Percentiles rank a stretch among this genome's conserved stretches.
Conservation (phyloP, 495 filamentous ascomycete genomes). For the Penicillium atrosanguineum region DNA sequence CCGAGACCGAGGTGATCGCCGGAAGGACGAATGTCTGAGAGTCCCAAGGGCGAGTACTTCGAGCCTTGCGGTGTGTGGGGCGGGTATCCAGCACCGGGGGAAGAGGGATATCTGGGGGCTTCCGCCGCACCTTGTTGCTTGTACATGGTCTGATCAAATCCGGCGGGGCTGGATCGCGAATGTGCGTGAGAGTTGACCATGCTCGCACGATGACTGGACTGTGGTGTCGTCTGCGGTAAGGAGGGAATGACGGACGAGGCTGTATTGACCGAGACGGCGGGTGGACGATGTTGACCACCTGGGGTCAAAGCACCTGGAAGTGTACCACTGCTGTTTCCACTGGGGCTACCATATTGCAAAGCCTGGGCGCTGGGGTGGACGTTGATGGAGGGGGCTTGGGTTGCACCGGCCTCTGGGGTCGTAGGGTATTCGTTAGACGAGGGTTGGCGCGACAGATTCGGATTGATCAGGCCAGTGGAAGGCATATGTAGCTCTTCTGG, state of each 20-base stretch:
- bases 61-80: slow-evolving; percentile 70
- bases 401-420: slow-evolving; percentile 33
- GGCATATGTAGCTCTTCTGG: slow-evolving; percentile 80
- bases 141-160: slow-evolving; percentile 70
- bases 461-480: slow-evolving; percentile 46
- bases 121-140: slow-evolving; percentile 66
- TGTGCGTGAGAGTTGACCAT: slow-evolving; percentile 66
- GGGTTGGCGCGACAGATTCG: slow-evolving; percentile 42
- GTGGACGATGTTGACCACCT: slow-evolving; percentile 59
- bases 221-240: slow-evolving; percentile 61
- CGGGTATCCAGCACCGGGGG: slow-evolving; percentile 62
- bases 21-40: slow-evolving; percentile 84
- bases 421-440: slow-evolving; percentile 51
- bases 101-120: slow-evolving; percentile 64
- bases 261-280: slow-evolving; percentile 65
- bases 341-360: slow-evolving; percentile 46
- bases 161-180: slow-evolving; percentile 81
- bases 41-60: slow-evolving; percentile 79
- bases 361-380: slow-evolving; percentile 62
- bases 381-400: slow-evolving; percentile 58
- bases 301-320: slow-evolving; percentile 75
- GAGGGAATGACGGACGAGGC: slow-evolving; percentile 68
- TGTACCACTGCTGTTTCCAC: slow-evolving; percentile 31
- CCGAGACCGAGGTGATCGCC: slow-evolving; percentile 66
- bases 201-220: slow-evolving; percentile 64